Evolutionary conservation across 306 rosid species (phyloP).

Genomic region (Pterocarpus macrocarpus): DNA sequence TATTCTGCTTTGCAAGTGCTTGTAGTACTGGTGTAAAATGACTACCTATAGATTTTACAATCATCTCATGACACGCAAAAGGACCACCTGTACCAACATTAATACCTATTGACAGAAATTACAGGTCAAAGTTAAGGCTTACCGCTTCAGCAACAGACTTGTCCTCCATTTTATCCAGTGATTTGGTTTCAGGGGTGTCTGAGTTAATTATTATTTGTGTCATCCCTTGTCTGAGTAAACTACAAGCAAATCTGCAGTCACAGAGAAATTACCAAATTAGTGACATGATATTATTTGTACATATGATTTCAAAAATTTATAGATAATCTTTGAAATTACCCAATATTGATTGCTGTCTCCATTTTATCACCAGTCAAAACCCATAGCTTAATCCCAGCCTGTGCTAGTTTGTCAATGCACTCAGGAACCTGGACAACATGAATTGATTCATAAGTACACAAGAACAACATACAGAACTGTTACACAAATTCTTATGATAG

Average conservation of each 20-base stretch:
- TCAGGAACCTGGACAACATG: constrained; percentile 83
- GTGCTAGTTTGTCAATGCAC: constrained; percentile 98
- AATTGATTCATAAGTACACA: constrained; percentile 41
- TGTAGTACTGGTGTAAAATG: neutral
- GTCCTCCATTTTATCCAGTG: constrained; percentile 81
- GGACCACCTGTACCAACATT: neutral
- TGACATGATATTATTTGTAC: constrained; percentile 3
- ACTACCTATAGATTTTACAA: neutral
- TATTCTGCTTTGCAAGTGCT: neutral
- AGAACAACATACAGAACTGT: constrained; percentile 14
- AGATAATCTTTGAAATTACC: constrained; percentile 56
- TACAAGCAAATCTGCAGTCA: constrained; percentile 83
- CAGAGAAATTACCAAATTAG: constrained; percentile 19
- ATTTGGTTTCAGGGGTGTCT: constrained; percentile 79
- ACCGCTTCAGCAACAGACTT: constrained; percentile 71
- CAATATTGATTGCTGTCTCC: constrained; percentile 99
- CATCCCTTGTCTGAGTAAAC: constrained; percentile 98
- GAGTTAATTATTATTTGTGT: constrained; percentile 85
- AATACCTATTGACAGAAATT: constrained; percentile 30
- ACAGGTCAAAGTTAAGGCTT: constrained; percentile 35
- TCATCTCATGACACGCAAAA: too few relatives aligned
- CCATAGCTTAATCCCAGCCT: constrained; percentile 99
- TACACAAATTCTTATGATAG: neutral
- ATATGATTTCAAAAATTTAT: constrained; percentile 23
- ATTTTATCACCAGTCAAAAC: constrained; percentile 99